A percentile compares a stretch with the other conserved stretches of the same genome.
Conservation (phyloP, 768 basidiomycete genomes). For the Mycena indigotica region DNA sequence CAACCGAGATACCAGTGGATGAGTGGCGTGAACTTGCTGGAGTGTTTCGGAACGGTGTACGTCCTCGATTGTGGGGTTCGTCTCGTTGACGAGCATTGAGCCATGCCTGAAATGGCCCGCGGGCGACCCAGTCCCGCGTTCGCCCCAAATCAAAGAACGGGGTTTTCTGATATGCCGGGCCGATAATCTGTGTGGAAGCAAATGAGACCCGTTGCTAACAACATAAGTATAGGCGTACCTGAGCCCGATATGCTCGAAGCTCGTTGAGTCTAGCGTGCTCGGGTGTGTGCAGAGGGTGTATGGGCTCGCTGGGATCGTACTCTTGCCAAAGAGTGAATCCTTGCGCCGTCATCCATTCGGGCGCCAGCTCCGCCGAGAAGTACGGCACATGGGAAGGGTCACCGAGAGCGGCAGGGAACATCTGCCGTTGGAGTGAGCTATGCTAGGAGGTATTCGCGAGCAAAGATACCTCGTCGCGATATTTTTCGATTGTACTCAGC, state of each 20-base stretch:
- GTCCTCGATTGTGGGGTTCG: too few relatives aligned
- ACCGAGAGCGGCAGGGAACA: neutral
- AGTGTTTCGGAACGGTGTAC: too few relatives aligned
- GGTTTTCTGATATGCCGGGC: neutral
- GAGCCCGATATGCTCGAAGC: neutral
- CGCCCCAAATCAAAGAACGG: neutral
- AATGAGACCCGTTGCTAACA: neutral
- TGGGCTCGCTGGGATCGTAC: neutral
- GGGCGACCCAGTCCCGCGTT: neutral
- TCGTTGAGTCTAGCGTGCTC: neutral
- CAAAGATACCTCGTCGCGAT: neutral
- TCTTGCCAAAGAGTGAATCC: neutral
- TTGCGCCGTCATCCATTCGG: neutral
- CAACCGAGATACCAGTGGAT: too few relatives aligned
- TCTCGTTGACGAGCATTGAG: neutral
- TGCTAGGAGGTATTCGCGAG: neutral
- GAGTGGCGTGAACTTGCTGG: too few relatives aligned
- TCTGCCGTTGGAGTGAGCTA: neutral
- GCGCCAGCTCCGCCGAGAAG: neutral
- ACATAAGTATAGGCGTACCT: neutral
- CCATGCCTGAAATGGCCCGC: neutral
- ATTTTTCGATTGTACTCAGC: neutral
- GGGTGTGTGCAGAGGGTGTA: neutral
- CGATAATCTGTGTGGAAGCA: neutral
- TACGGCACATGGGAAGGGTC: neutral